Evolutionary conservation across 805 yeast genomes (phyloP).

Genomic region (Sugiyamaella lignohabitans): DNA sequence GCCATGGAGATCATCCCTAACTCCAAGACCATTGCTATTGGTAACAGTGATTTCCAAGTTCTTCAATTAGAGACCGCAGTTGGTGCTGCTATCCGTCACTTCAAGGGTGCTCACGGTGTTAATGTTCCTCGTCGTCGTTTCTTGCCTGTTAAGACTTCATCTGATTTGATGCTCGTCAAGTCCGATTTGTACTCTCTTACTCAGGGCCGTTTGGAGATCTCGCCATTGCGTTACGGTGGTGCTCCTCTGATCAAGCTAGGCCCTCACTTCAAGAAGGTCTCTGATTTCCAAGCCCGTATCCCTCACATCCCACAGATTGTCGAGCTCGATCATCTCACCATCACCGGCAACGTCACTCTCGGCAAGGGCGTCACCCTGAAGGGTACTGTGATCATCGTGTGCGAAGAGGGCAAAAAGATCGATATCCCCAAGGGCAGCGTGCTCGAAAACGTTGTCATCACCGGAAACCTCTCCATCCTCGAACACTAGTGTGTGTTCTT

Average conservation of each 20-base stretch:
- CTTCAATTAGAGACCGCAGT: conserved; percentile 97
- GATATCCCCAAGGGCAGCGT: conserved; percentile 96
- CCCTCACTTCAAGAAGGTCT: conserved; percentile 92
- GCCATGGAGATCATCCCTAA: conserved; percentile 95
- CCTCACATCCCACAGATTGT: conserved; percentile 94
- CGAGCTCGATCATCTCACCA: conserved; percentile 94
- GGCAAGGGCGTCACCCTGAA: conserved; percentile 87
- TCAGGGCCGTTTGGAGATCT: conserved; percentile 84
- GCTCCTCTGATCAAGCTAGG: conserved; percentile 95
- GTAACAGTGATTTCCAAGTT: conserved; percentile 73
- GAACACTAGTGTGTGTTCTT: conserved; percentile 56
- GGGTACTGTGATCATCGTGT: conserved; percentile 96
- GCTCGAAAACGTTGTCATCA: conserved; percentile 92
- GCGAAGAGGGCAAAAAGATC: conserved; percentile 93
- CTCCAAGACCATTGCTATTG: conserved; percentile 72
- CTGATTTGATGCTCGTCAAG: conserved; percentile 89
- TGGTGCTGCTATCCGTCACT: conserved; percentile 98
- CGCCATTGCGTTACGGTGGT: conserved; percentile 81
- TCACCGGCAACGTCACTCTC: conserved; percentile 89
- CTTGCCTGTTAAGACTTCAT: conserved; percentile 96
- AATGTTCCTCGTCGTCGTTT: conserved; percentile 97
- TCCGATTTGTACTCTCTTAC: conserved; percentile 86
- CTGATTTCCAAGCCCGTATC: conserved; percentile 81
- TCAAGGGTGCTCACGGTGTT: conserved; percentile 92
- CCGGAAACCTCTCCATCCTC: conserved; percentile 90